Evolutionary conservation across 2,329 filamentous ascomycete species (phyloP).

Genomic region (Calonectria pteridis): DNA sequence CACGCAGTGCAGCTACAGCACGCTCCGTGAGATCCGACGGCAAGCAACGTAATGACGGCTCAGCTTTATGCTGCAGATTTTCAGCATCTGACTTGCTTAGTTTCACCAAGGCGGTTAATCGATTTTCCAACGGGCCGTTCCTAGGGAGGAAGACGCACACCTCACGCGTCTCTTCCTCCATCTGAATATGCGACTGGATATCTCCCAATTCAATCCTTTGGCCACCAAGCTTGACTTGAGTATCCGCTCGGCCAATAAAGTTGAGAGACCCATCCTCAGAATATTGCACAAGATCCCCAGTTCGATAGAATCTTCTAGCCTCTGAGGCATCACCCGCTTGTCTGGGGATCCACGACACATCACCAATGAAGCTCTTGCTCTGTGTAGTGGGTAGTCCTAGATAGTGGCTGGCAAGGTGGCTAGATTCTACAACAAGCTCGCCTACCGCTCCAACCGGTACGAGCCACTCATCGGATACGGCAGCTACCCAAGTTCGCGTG

Average conservation of each 20-base stretch:
- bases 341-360: not conserved
- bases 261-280: not conserved
- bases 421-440: not conserved
- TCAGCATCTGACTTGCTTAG: not conserved
- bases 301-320: not conserved
- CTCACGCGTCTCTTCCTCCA: not conserved
- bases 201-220: not conserved
- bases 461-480: not conserved
- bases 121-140: not conserved
- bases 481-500: not conserved
- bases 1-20: not conserved
- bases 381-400: not conserved
- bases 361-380: not conserved
- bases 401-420: not conserved
- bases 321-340: not conserved
- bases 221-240: not conserved
- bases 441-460: not conserved
- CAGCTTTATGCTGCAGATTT: too few species aligned
- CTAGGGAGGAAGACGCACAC: not conserved
- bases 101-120: not conserved
- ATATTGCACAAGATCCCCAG: not conserved
- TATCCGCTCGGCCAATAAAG: not conserved
- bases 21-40: not conserved
- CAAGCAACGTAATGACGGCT: not conserved
- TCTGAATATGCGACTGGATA: not conserved